phyloP scores from a whole-genome alignment of 352 stramenopile species.

The Phytophthora megakarya region DNA sequence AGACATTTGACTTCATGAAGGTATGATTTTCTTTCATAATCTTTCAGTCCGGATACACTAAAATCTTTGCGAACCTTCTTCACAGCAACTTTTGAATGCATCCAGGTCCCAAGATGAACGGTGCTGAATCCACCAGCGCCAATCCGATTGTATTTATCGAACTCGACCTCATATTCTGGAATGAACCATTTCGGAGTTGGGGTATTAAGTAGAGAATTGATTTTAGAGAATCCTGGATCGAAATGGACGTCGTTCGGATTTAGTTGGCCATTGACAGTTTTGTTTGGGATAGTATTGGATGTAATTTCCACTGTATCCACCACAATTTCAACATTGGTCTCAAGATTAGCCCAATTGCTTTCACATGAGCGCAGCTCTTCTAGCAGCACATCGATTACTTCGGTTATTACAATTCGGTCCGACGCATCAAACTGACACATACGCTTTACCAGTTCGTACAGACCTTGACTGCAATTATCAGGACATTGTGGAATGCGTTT shows the following conservation, averaged over 20 bases:
- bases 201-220: no score
- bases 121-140: conserved; percentile 14
- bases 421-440: conserved; percentile 15
- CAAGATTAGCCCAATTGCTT: background rate
- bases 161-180: conserved; percentile 25
- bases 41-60: background rate
- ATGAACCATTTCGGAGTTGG: conserved; percentile 18
- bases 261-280: no score
- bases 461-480: conserved; percentile 13
- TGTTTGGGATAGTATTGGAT: no score
- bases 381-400: background rate
- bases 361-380: background rate
- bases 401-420: background rate
- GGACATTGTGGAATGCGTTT: conserved; percentile 14
- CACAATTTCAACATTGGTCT: background rate
- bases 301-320: background rate
- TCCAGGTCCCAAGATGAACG: conserved; percentile 26
- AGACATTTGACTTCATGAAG: no score
- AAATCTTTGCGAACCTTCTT: no score
- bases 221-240: background rate
- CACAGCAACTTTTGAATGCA: conserved; percentile 12
- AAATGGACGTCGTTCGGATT: conserved; percentile 15
- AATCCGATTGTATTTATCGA: conserved; percentile 22
- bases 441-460: conserved; percentile 8
- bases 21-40: background rate